phyloP scores from a whole-genome alignment of 1,284 basidiomycete species.

The Trichosporon faecale region DNA sequence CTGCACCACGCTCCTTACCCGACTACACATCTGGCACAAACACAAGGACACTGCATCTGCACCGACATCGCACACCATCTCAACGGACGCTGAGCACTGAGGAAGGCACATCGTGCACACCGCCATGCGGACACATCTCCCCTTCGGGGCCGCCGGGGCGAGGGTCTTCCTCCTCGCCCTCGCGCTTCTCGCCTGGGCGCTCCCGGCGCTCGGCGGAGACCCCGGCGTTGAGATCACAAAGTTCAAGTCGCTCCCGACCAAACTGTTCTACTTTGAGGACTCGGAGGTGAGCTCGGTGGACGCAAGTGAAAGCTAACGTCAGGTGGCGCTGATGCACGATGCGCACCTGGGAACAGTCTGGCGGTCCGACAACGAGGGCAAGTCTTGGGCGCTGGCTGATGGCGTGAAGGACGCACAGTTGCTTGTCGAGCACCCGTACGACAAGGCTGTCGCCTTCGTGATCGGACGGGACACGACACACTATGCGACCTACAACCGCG shows the following conservation, averaged over 20 bases:
- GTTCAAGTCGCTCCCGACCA: conserved; percentile 69
- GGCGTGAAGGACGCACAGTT: conserved; percentile 67
- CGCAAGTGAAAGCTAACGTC: conserved; percentile 15
- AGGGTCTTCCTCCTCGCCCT: conserved; percentile 7
- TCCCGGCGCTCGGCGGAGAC: conserved; percentile 23
- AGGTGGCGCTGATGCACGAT: conserved; percentile 84
- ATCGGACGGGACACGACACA: conserved; percentile 68
- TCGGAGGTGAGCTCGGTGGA: conserved; percentile 60
- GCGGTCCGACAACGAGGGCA: conserved; percentile 87
- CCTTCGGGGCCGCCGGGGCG: background rate
- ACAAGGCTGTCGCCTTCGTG: conserved; percentile 79
- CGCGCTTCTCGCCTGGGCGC: background rate
- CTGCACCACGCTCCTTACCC: conserved; percentile 7
- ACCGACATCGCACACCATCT: background rate
- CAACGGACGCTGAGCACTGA: background rate
- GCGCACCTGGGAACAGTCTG: conserved; percentile 64
- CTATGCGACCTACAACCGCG: conserved; percentile 80
- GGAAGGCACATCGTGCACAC: background rate
- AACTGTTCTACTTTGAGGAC: conserved; percentile 90
- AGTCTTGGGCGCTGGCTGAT: conserved; percentile 65
- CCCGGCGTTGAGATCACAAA: conserved; percentile 53
- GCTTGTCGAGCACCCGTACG: conserved; percentile 83
- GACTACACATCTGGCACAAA: background rate
- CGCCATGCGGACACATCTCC: conserved; percentile 8
- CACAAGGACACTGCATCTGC: background rate